Evolutionary conservation across 1,284 basidiomycete species (phyloP).

Genomic region (Hypsizygus ulmarius): DNA sequence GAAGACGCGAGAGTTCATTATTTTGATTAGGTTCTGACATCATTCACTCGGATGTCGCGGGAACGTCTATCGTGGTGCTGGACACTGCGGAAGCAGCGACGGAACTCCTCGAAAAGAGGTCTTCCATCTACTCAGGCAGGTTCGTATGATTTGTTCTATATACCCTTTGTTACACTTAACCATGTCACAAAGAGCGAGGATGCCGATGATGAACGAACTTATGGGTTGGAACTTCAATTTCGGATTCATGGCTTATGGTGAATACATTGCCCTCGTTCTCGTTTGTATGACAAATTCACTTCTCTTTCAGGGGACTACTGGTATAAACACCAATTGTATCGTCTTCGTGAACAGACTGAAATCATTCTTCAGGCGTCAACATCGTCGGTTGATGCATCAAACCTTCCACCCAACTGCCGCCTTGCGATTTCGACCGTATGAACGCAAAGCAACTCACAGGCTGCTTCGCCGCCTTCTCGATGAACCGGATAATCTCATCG

Average conservation of each 20-base stretch:
- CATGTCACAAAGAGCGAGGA: conserved; percentile 20
- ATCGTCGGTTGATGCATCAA: conserved; percentile 26
- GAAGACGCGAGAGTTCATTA: background rate
- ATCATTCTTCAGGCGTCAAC: conserved; percentile 19
- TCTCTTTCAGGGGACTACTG: conserved; percentile 22
- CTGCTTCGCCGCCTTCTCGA: conserved; percentile 25
- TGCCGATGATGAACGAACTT: conserved; percentile 31
- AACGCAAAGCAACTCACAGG: conserved; percentile 18
- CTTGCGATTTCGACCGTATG: conserved; percentile 17
- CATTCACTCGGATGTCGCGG: conserved; percentile 27
- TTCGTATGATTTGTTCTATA: background rate
- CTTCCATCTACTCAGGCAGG: conserved; percentile 20
- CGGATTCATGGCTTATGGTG: conserved; percentile 28
- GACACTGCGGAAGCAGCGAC: conserved; percentile 15
- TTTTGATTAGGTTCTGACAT: conserved; percentile 20
- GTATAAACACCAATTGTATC: conserved; percentile 10
- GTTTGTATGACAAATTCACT: background rate
- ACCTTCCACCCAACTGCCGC: conserved; percentile 22
- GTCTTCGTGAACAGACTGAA: background rate
- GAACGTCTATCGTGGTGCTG: conserved; percentile 19
- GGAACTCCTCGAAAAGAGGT: conserved; percentile 20
- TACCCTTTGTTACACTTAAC: background rate
- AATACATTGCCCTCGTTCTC: background rate
- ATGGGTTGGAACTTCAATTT: conserved; percentile 24
- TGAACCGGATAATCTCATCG: conserved; percentile 20